phyloP scores from a whole-genome alignment of 306 rosid genomes.

The Purshia tridentata region DNA sequence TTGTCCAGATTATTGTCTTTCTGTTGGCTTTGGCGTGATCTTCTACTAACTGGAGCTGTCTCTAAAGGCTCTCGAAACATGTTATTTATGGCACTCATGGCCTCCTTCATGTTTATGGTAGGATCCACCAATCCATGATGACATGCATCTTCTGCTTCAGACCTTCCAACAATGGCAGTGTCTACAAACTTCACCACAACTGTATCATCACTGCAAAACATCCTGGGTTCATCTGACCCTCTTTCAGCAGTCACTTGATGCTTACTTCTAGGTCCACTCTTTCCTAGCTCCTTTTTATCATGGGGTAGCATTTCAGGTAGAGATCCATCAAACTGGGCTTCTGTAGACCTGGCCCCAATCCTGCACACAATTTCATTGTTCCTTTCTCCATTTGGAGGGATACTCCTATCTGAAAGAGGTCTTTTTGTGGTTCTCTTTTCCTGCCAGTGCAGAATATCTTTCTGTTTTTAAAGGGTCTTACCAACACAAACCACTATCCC shows the following conservation, averaged over 20 bases:
- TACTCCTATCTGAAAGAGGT: constrained; percentile 33
- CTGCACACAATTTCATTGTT: constrained; percentile 29
- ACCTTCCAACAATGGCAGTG: constrained; percentile 71
- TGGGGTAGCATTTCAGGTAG: no score
- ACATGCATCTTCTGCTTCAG: constrained; percentile 84
- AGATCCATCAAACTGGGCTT: constrained; percentile 25
- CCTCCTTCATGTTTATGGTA: constrained; percentile 93
- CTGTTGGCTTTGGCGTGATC: constrained; percentile 36
- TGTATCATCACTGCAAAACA: constrained; percentile 57
- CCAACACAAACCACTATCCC: constrained; percentile 12
- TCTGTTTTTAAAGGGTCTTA: not conserved
- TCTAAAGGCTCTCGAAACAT: constrained; percentile 87
- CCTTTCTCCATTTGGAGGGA: constrained; percentile 32
- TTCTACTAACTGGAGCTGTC: constrained; percentile 43
- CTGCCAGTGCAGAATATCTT: constrained; percentile 32
- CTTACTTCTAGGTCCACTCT: constrained; percentile 16
- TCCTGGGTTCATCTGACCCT: constrained; percentile 32
- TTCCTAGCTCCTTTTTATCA: no score
- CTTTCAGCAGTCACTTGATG: constrained; percentile 18
- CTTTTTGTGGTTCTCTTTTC: constrained; percentile 44
- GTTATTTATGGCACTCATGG: constrained; percentile 75
- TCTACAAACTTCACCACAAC: constrained; percentile 71
- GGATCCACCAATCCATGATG: constrained; percentile 95
- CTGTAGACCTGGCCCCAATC: constrained; percentile 20
- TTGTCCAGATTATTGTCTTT: constrained; percentile 29